A percentile compares a stretch with the other conserved stretches of the same genome.
Conservation (phyloP, 768 basidiomycete genomes). For the Phaffia australis region DNA sequence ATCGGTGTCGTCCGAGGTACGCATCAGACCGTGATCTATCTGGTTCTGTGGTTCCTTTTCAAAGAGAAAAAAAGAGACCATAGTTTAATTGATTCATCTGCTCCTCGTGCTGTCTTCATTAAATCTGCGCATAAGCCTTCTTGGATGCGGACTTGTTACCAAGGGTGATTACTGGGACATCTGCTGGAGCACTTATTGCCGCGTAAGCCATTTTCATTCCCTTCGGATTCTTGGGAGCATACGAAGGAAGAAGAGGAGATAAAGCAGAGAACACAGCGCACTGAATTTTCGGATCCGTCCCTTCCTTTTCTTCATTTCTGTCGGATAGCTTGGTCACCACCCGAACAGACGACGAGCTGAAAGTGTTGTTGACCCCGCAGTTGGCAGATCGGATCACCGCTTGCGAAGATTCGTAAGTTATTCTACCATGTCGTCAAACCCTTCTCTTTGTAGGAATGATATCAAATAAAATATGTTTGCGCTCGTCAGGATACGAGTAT, state of each 20-base stretch:
- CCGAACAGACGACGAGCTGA: slow-evolving; percentile 76
- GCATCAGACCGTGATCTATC: background rate
- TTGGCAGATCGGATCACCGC: slow-evolving; percentile 64
- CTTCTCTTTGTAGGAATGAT: background rate
- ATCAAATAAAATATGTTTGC: background rate
- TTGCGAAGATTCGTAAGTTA: slow-evolving; percentile 41
- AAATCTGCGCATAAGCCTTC: slow-evolving; percentile 47
- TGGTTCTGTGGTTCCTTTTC: too few relatives aligned
- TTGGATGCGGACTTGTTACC: slow-evolving; percentile 76
- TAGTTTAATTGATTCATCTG: background rate
- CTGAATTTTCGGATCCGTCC: background rate
- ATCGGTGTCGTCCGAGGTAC: slow-evolving; percentile 23
- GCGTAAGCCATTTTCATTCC: slow-evolving; percentile 9
- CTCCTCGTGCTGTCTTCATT: background rate
- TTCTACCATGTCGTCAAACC: background rate
- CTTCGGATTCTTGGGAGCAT: background rate
- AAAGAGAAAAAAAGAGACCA: too few relatives aligned
- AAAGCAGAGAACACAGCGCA: too few relatives aligned
- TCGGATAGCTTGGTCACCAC: slow-evolving; percentile 68
- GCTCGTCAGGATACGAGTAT: slow-evolving; percentile 30
- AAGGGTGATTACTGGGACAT: slow-evolving; percentile 69
- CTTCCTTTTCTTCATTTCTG: background rate
- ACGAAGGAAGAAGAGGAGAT: too few relatives aligned
- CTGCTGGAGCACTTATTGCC: slow-evolving; percentile 74
- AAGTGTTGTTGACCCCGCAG: slow-evolving; percentile 61